Base-by-base conservation (phyloP, 768 basidiomycete species). In the Psilocybe sp. region DNA sequence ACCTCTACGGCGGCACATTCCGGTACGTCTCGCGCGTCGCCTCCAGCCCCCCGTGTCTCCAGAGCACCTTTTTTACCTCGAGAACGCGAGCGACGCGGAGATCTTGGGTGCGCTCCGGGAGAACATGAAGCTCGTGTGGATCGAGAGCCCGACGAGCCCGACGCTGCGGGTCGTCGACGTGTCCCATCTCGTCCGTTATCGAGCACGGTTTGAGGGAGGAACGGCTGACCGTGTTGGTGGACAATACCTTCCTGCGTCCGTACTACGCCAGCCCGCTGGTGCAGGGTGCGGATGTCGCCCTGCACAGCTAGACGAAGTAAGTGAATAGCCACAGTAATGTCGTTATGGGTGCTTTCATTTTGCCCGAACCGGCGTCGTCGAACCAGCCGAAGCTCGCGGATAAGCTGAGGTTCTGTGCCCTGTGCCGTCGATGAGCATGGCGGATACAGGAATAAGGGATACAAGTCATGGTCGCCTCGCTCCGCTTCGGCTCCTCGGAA, bases 111-210 rank as follows among this genome's bases (percentile, higher is more conserved):
- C 90, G 0, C 77, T 98, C 49, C 73, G 73, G 20, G 74, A 78
- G 1, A 53, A 56, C 36, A 56, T 50, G 0, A 56, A 52, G 91
- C 74, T 97, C 10, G 79, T 99, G 48, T 98, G 94, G 93, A 83
- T 97, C 56, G 96, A 99, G 69, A 77, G 90, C 0, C 96, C 94
- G 0, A 98, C 96, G 3, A 98, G 98, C 71, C 96, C 96, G n/a
- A 92, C 92, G 1, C 83, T 98, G 9, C 84, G 89, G 14, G 71
- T 98, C 34, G 84, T 95, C n/a, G n/a, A n/a, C n/a, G n/a, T n/a
- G n/a, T n/a, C n/a, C n/a, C n/a, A n/a, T n/a, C n/a, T n/a, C n/a
- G 36, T 87, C 92, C 60, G 85, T 76, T 81, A 7, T 28, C 23
- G 23, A 28, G 23, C 23, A 7, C 3, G 23, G 23, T 3, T 28